These are phyloP conservation scores for Aspergillus ustus DNA, from an alignment of 2,329 filamentous ascomycete species.

Conservation along the genomic window DNA sequence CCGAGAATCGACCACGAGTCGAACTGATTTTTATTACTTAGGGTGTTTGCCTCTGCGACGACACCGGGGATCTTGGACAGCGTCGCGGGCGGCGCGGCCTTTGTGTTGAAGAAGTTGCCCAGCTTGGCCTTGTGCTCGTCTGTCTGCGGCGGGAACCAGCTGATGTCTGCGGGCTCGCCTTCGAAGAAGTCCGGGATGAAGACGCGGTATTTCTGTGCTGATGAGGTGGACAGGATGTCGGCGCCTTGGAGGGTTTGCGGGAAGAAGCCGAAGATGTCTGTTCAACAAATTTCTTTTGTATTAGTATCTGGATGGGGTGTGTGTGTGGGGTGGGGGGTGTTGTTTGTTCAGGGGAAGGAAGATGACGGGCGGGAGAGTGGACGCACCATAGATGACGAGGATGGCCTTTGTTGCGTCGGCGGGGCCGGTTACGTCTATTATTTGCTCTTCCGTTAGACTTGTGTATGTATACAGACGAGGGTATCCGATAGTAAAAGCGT, in stretches of 20 bases:
- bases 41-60: constrained; percentile 56
- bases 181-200: constrained; percentile 94
- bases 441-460: not conserved
- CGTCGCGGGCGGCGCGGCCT: constrained; percentile 62
- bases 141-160: constrained; percentile 64
- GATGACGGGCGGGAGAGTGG: not conserved
- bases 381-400: constrained; percentile 57
- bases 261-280: constrained; percentile 68
- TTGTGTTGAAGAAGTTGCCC: constrained; percentile 61
- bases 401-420: constrained; percentile 61
- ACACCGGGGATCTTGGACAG: constrained; percentile 60
- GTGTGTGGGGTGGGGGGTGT: not conserved
- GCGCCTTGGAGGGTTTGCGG: constrained; percentile 66
- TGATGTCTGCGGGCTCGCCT: constrained; percentile 69
- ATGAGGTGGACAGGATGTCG: constrained; percentile 63
- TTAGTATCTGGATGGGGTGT: not conserved
- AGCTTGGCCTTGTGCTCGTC: constrained; percentile 65
- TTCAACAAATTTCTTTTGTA: not conserved
- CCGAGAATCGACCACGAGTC: constrained; percentile 64
- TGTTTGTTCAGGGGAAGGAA: not conserved
- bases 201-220: constrained; percentile 75
- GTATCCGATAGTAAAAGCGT: constrained; percentile 23
- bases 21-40: constrained; percentile 46
- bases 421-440: constrained; percentile 59
- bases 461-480: constrained; percentile 5